phyloP scores from a whole-genome alignment of 495 filamentous ascomycete species.

The Penicillium paradoxum region DNA sequence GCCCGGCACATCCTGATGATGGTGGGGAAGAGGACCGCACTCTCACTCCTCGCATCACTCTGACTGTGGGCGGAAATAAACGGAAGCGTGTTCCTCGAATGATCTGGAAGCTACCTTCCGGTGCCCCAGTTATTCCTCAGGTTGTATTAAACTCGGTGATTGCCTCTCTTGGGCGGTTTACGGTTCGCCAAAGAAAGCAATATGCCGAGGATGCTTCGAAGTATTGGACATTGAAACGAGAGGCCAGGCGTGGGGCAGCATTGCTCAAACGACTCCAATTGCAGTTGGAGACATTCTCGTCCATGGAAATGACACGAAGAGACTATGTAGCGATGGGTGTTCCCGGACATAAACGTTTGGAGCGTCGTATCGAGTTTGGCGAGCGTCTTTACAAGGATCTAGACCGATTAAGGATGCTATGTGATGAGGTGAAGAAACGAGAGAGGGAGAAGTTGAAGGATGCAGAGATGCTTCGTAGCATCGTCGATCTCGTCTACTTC shows the following conservation, averaged over 20 bases:
- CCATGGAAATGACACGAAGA: slow-evolving; percentile 90
- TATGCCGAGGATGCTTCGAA: slow-evolving; percentile 89
- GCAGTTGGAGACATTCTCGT: slow-evolving; percentile 83
- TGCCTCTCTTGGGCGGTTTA: slow-evolving; percentile 71
- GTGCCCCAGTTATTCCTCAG: slow-evolving; percentile 88
- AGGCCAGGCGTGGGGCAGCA: slow-evolving; percentile 84
- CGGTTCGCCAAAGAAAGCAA: slow-evolving; percentile 78
- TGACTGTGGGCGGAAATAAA: slow-evolving; percentile 69
- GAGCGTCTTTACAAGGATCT: slow-evolving; percentile 70
- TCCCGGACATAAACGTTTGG: slow-evolving; percentile 68
- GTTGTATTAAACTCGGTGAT: slow-evolving; percentile 77
- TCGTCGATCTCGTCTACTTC: slow-evolving; percentile 86
- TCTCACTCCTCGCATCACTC: slow-evolving; percentile 44
- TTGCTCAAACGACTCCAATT: slow-evolving; percentile 88
- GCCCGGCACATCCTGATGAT: slow-evolving; percentile 54
- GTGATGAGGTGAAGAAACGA: slow-evolving; percentile 62
- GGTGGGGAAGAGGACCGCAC: slow-evolving; percentile 31
- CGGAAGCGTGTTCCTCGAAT: slow-evolving; percentile 66
- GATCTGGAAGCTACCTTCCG: slow-evolving; percentile 91
- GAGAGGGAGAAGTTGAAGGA: slow-evolving; percentile 71
- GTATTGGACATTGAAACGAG: slow-evolving; percentile 96
- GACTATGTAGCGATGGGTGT: slow-evolving; percentile 91
- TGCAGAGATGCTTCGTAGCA: slow-evolving; percentile 64
- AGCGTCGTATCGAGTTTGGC: slow-evolving; percentile 83
- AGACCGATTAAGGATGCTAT: slow-evolving; percentile 62